These are phyloP conservation scores for Porogramme epimiltina DNA, from an alignment of 1,284 basidiomycete species.

Conservation along the genomic window DNA sequence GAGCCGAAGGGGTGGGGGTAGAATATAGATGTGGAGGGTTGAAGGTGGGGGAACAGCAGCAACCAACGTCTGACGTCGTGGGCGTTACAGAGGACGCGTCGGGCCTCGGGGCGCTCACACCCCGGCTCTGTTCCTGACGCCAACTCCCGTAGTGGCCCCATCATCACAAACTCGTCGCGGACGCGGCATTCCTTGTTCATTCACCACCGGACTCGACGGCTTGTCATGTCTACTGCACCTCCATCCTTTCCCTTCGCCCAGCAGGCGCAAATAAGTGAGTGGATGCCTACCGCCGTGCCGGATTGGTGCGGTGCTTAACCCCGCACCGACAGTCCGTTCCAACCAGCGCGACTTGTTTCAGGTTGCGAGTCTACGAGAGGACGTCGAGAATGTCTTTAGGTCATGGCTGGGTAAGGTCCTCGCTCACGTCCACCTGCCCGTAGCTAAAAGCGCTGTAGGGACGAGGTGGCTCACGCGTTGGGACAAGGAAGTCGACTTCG, in stretches of 20 bases:
- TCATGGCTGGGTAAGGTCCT: constrained; percentile 70
- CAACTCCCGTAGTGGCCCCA: not conserved
- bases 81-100: constrained; percentile 10
- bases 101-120: constrained; percentile 12
- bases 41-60: constrained; percentile 3
- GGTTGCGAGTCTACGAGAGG: constrained; percentile 73
- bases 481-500: constrained; percentile 78
- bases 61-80: constrained; percentile 15
- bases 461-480: constrained; percentile 83
- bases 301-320: constrained; percentile 6
- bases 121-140: constrained; percentile 6
- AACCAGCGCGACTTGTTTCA: constrained; percentile 86
- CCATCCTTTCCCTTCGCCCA: constrained; percentile 70
- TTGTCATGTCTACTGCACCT: constrained; percentile 14
- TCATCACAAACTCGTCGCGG: not conserved
- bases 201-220: not conserved
- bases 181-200: not conserved
- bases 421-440: not conserved
- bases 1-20: not conserved
- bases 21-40: not conserved
- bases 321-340: constrained; percentile 65
- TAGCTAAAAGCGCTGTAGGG: constrained; percentile 46
- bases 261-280: constrained; percentile 86
- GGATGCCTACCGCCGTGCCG: not conserved
- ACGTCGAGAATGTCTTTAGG: constrained; percentile 74